These are phyloP conservation scores for Acer yangbiense DNA, from an alignment of 345 rosid species.

Conservation along the genomic window DNA sequence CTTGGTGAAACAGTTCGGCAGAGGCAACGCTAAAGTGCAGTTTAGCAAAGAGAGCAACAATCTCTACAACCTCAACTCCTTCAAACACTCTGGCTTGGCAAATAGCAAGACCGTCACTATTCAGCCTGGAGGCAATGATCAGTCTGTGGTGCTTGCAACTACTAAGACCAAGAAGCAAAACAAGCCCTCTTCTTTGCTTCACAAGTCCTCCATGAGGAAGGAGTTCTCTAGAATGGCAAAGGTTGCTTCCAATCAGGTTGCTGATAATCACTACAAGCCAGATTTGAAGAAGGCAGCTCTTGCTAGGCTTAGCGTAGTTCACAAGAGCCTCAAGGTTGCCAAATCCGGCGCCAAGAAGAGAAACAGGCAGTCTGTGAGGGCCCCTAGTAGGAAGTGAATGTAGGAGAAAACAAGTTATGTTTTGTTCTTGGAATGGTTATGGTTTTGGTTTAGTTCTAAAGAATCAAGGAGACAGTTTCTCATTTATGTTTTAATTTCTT, in stretches of 20 bases:
- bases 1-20: conserved; percentile 74
- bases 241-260: conserved; percentile 72
- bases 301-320: conserved; percentile 63
- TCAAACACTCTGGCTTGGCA: conserved; percentile 80
- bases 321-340: conserved; percentile 65
- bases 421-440: not conserved
- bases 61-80: conserved; percentile 77
- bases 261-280: conserved; percentile 69
- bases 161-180: conserved; percentile 80
- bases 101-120: conserved; percentile 58
- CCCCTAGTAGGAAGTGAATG: conserved; percentile 28
- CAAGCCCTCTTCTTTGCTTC: conserved; percentile 59
- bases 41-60: conserved; percentile 83
- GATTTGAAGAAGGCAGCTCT: conserved; percentile 75
- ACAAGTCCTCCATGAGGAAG: conserved; percentile 69
- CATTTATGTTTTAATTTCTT: not conserved
- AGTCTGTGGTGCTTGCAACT: conserved; percentile 52
- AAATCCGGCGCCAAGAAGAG: conserved; percentile 72
- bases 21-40: conserved; percentile 57
- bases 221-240: conserved; percentile 74
- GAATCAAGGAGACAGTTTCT: not conserved
- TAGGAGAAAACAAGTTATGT: not conserved
- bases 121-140: conserved; percentile 56
- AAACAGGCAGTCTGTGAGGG: conserved; percentile 52
- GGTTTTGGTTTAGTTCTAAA: not conserved